These are phyloP conservation scores for Botrytis byssoidea DNA, from an alignment of 2,329 filamentous ascomycete genomes.

Conservation along the genomic window DNA sequence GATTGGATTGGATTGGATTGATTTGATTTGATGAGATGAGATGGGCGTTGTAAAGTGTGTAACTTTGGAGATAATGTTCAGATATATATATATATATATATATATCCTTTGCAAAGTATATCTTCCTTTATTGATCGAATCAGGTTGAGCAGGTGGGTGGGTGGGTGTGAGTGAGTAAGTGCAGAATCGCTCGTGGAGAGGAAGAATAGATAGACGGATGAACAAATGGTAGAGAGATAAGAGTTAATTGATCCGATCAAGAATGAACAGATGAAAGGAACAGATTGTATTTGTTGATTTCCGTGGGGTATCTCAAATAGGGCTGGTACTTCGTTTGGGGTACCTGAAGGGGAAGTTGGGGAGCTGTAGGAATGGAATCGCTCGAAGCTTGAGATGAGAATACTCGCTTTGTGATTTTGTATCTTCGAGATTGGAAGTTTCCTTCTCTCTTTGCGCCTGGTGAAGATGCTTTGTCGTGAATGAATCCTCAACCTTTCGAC, in stretches of 20 bases:
- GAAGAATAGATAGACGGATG: background rate
- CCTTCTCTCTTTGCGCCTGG: background rate
- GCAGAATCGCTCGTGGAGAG: background rate
- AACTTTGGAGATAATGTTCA: background rate
- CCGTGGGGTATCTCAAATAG: conserved; percentile 5
- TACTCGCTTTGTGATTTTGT: no score
- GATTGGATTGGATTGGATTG: background rate
- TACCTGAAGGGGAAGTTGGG: background rate
- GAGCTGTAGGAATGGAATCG: background rate
- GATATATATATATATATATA: background rate
- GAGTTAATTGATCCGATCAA: background rate
- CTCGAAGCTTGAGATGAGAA: background rate
- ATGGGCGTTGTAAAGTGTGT: background rate
- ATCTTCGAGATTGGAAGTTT: background rate
- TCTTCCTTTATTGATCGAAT: background rate
- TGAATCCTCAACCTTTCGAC: background rate
- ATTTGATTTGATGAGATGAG: background rate
- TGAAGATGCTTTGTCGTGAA: background rate
- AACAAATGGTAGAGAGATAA: background rate
- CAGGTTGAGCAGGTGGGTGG: background rate
- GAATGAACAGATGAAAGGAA: background rate
- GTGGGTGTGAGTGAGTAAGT: background rate
- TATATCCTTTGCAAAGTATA: background rate
- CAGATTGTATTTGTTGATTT: background rate
- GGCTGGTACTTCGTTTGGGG: background rate